Base-by-base conservation (phyloP, 306 rosid genomes). In the Astragalus membranaceus region DNA sequence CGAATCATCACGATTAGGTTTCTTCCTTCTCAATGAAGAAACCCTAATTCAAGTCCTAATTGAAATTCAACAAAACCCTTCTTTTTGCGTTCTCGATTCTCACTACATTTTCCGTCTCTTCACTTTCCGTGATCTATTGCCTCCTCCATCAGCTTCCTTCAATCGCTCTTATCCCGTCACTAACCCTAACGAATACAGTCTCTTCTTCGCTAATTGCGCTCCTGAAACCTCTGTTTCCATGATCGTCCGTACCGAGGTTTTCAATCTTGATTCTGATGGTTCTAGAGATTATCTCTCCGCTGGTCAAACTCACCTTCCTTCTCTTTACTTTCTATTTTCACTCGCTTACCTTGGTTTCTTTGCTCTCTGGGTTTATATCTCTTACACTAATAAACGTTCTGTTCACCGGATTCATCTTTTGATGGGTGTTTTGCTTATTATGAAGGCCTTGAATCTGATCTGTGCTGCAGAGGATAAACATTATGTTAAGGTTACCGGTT, bases 401-500 rank as follows among this genome's bases (percentile, higher is more conserved):
- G 65, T 87, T 10, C 98, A 93, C 61, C 84, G 96, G 67, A 93
- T 93, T 82, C 97, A 90, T 55, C 11, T 90, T 2, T 20, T 93
- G n/a, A 93, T 93, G 98, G 83, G 77, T 0, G 87, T 75, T 0
- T 65, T 93, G 67, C 81, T 93, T 8, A 54, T 90, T 32, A 84
- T 85, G 85, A 90, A 88, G 60, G 97, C 89, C 1, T 29, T 93
- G 62, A 93, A 93, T 54, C 83, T 93, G 46, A 85, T 93, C 48
- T 88, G 88, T 35, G 98, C 97, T 4, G 96, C 96, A 0, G 97
- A 84, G 85, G 98, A 93, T 60, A 90, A 87, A 72, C 97, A 93
- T 44, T 90, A 83, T 51, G 87, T 93, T 3, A 93, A 93, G 63
- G 88, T 72, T 74, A 85, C 94, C 1, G 98, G 98, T 3, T 85